A percentile compares a stretch with the other conserved stretches of the same genome.
phyloP scores from a whole-genome alignment of 306 rosid species.

The Sicyos baderoa region DNA sequence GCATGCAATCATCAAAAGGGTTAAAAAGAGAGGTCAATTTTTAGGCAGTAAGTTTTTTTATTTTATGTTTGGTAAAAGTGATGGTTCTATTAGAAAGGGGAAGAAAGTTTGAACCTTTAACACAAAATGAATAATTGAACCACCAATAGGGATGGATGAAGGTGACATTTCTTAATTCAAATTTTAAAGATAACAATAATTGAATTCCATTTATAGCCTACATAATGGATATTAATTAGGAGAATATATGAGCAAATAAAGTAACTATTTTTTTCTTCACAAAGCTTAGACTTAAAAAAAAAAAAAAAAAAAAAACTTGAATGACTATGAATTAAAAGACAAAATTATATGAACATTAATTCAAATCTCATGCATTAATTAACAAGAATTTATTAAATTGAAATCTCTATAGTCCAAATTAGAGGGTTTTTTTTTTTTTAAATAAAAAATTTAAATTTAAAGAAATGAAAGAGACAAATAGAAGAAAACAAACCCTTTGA shows the following conservation, averaged over 20 bases:
- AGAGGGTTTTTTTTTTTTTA: background rate
- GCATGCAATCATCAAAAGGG: background rate
- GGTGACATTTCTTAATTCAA: background rate
- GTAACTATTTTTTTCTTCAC: background rate
- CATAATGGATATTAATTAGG: slow-evolving; percentile 4
- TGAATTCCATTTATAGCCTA: slow-evolving; percentile 2
- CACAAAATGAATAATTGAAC: background rate
- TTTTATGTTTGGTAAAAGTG: background rate
- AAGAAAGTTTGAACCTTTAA: background rate
- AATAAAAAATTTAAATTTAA: too few relatives aligned
- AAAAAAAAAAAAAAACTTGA: background rate
- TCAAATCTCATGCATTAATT: slow-evolving; percentile 12
- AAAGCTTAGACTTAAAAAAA: background rate
- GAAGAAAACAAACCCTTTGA: slow-evolving; percentile 60
- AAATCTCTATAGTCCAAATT: background rate
- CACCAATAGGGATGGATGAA: background rate
- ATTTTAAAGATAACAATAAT: background rate
- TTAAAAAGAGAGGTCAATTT: background rate
- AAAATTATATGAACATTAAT: background rate
- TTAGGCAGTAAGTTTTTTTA: background rate
- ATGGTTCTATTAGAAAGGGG: background rate
- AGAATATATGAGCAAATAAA: background rate
- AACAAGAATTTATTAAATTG: background rate
- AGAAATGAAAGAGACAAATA: background rate
- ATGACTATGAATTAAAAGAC: background rate